Conservation (phyloP, 352 stramenopile species). For the Elongisporangium undulatum region DNA sequence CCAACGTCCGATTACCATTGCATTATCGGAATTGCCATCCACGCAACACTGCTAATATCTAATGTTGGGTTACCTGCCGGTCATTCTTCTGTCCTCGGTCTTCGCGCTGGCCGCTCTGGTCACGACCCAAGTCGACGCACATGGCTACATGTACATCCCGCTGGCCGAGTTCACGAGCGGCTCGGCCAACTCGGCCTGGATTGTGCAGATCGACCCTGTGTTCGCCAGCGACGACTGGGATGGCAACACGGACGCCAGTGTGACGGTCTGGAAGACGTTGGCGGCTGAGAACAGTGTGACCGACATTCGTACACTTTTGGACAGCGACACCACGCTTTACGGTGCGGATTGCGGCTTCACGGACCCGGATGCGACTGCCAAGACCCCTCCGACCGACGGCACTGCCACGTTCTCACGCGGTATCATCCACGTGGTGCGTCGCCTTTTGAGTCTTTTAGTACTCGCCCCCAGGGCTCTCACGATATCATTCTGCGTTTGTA, state of each 20-base stretch:
- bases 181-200: conserved; percentile 17
- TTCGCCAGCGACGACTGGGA: conserved; percentile 20
- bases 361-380: conserved; percentile 16
- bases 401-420: conserved; percentile 27
- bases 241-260: conserved; percentile 16
- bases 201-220: conserved; percentile 25
- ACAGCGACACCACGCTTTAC: conserved; percentile 21
- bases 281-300: conserved; percentile 20
- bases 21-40: no score
- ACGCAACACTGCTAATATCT: no score
- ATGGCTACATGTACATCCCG: conserved; percentile 22
- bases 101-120: conserved; percentile 1
- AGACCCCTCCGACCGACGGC: conserved; percentile 18
- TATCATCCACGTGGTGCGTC: conserved; percentile 16
- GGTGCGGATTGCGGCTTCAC: conserved; percentile 26
- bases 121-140: conserved; percentile 4
- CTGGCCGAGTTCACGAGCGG: conserved; percentile 19
- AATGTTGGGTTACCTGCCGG: no score
- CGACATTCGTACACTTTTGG: conserved; percentile 23
- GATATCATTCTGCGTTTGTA: conserved; percentile 3
- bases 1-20: no score
- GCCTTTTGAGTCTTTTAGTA: not conserved
- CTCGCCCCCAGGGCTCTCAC: not conserved
- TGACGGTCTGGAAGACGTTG: conserved; percentile 17
- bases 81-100: not conserved